Evolutionary conservation across 176 grass and related monocot species (phyloP), one percentile per base, ranked within the genome.

Genomic region (Elymus sibiricus): DNA sequence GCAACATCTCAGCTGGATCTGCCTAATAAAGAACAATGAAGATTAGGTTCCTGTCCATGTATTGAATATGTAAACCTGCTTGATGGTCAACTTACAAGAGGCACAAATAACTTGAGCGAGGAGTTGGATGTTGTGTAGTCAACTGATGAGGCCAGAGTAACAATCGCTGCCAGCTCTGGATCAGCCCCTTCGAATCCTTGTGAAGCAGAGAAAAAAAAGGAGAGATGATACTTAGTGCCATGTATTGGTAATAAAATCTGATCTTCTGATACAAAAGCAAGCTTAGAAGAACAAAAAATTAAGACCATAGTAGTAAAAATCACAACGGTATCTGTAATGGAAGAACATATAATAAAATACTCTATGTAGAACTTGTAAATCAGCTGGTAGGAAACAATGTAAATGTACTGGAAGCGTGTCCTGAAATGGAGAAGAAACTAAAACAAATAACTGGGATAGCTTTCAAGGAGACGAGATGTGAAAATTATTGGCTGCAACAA

Each of bases 51-150:
- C 61, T 38, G 27, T 27, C 29, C 82, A 83, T 79, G 38, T 75
- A 63, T 34, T 47, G 66, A 82, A 74, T 72, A 79, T 76, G 17
- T 29, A 17, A 62, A 74, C 66, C 10, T 64, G 27, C 16, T 85
- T 16, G 62, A 68, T 67, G 17, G 82, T 79, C 68, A 70, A 87
- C 86, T 90, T 94, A 98, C 95, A 89, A 98, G 78, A 76, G 95
- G 95, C 64, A 98, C 78, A 51, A 98, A 44, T 86, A 98, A 84
- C 90, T 98, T 98, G 66, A 95, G 87, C 80, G 95, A 95, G 68
- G 95, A 98, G 80, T 94, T 92, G 40, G 95, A 98, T 80, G 95
- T 92, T 86, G 95, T 95, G 82, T 98, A 94, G 86, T 98, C 95
- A 75, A 98, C 83, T 67, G 95, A 98, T 83, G 95, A 95, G 71